Percentiles rank a stretch among this genome's conserved stretches.
phyloP scores from a whole-genome alignment of 2,329 filamentous ascomycete genomes.

The Epichloe baconii region DNA sequence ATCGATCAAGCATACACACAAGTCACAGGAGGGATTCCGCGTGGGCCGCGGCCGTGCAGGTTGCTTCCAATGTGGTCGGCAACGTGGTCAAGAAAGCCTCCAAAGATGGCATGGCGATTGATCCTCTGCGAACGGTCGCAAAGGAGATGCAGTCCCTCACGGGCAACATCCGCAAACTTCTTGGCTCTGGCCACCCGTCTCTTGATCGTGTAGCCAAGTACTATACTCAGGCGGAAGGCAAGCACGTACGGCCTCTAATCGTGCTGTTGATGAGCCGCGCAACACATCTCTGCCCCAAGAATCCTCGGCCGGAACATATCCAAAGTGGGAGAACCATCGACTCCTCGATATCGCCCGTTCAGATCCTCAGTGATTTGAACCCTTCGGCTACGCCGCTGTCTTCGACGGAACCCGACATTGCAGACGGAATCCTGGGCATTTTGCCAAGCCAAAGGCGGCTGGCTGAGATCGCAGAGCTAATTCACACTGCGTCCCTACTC shows the following conservation, averaged over 20 bases:
- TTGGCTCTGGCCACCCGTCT: conserved; percentile 87
- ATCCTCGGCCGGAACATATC: conserved; percentile 22
- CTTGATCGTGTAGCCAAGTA: conserved; percentile 95
- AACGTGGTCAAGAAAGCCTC: conserved; percentile 51
- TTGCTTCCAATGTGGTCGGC: conserved; percentile 57
- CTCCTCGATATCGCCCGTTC: conserved; percentile 38
- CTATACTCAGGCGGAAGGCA: conserved; percentile 92
- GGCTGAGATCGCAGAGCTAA: conserved; percentile 93
- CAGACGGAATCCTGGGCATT: conserved; percentile 47
- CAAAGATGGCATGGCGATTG: conserved; percentile 59
- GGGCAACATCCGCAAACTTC: conserved; percentile 82
- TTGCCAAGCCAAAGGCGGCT: conserved; percentile 85
- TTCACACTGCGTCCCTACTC: conserved; percentile 89
- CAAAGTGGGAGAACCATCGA: conserved; percentile 37
- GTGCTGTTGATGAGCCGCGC: conserved; percentile 94
- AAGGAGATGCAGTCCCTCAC: conserved; percentile 96
- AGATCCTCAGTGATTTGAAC: conserved; percentile 67
- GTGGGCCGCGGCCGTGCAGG: conserved; percentile 61
- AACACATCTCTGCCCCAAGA: conserved; percentile 63
- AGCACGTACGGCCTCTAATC: conserved; percentile 88
- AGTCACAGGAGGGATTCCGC: conserved; percentile 42
- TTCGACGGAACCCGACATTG: conserved; percentile 23
- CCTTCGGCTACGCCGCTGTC: conserved; percentile 42
- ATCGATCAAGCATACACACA: conserved; percentile 27
- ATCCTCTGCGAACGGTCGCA: conserved; percentile 79